Base-by-base conservation (phyloP, 371 early-diverging fungal species). In the Mortierella sp. region DNA sequence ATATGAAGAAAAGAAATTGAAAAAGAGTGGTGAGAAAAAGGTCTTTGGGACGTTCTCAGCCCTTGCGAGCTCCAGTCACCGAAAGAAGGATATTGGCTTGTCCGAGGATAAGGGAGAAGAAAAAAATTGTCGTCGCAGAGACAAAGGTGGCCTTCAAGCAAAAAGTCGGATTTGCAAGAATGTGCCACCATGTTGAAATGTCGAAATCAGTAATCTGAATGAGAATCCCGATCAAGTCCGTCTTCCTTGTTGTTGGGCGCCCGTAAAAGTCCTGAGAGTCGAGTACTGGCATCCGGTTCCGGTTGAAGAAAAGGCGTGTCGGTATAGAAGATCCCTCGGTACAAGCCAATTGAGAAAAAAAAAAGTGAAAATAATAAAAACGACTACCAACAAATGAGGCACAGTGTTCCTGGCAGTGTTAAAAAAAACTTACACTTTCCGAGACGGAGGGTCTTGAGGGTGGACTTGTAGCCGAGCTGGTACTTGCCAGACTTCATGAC, bases 401-500 rank as follows among this genome's bases (percentile, higher is more conserved):
- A n/a, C n/a, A n/a, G n/a, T n/a, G n/a, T n/a, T n/a, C n/a, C n/a
- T n/a, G 34, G 40, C 24, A 19, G 5, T 26, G 19, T 14, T 16
- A 11, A 66, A 53, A 68, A 31, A 39, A 64, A 86, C 91, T 88
- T 93, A 95, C 96, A 91, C 93, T 98, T 99, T 88, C 98, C 98
- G 85, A 95, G 93, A 85, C 99, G 96, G 84, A 99, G 90, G 77
- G 95, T 92, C 95, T 98, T 97, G 88, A 99, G 93, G 87, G 99
- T 98, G 80, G 96, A 94, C 94, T 97, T 97, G 96, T 98, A 97
- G 73, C 99, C 99, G 74, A 99, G 94, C 82, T 93, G 90, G 92
- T 95, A 95, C 93, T 98, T 98, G 87, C 99, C 99, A 88, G 95
- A 95, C 96, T 98, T 99, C 97, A 97, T 98, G 83, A 99, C 99